These are phyloP conservation scores for Aspergillus latus DNA, from an alignment of 2,329 filamentous ascomycete genomes.

Conservation along the genomic window DNA sequence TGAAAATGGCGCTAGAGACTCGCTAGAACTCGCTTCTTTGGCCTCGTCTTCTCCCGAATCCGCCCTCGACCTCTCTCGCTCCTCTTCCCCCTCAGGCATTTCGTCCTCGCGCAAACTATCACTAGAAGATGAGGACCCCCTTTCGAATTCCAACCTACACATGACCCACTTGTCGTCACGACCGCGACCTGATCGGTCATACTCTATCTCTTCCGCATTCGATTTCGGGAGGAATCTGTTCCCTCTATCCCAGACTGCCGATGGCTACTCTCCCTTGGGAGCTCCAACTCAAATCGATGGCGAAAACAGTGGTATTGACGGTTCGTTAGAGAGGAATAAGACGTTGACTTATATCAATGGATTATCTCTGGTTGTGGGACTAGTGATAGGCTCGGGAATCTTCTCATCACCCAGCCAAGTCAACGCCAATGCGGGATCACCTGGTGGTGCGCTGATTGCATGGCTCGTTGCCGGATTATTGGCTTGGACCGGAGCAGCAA, in stretches of 20 bases:
- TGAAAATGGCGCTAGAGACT: constrained; percentile 68
- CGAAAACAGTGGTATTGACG: constrained; percentile 63
- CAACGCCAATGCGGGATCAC: constrained; percentile 85
- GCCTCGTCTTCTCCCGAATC: constrained; percentile 75
- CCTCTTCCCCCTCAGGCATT: constrained; percentile 76
- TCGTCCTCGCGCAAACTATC: constrained; percentile 91
- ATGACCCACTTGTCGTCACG: constrained; percentile 52
- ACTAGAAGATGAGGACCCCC: constrained; percentile 79
- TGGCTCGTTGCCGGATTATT: constrained; percentile 90
- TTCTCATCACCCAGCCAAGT: constrained; percentile 94
- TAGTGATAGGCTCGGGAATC: constrained; percentile 95
- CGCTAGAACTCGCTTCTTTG: constrained; percentile 91
- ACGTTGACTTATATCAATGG: constrained; percentile 94
- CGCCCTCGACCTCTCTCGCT: constrained; percentile 63
- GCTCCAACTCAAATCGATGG: constrained; percentile 64
- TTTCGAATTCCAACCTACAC: constrained; percentile 54
- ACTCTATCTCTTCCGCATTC: constrained; percentile 89
- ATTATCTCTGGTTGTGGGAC: constrained; percentile 80
- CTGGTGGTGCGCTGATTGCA: constrained; percentile 84
- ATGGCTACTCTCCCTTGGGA: constrained; percentile 82
- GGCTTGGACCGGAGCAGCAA: constrained; percentile 93
- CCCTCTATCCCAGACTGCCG: constrained; percentile 79
- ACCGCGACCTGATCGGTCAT: constrained; percentile 63
- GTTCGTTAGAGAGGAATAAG: constrained; percentile 91
- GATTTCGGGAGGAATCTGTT: constrained; percentile 94